Evolutionary conservation across 441 rosid genomes (phyloP), one percentile per base, ranked within the genome.

Genomic region (Eruca vesicaria): DNA sequence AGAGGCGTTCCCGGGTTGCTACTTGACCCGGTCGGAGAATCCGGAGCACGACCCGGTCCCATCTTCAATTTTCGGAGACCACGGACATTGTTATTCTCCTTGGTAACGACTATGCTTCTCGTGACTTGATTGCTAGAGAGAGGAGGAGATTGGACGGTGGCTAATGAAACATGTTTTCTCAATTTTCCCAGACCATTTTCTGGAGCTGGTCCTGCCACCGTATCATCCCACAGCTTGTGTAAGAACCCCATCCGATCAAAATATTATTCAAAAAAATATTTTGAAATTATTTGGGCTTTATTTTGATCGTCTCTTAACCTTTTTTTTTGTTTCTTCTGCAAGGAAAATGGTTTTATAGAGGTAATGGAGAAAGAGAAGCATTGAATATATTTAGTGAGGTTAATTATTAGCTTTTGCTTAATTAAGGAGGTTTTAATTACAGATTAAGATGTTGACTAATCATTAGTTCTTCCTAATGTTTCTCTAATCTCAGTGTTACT

Each of bases 211-310:
- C 99, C 98, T 71, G 99, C 99, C 50, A 95, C 87, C 73, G 99
- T 95, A 82, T 95, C 98, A 84, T 95, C 98, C 99, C 99, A 95
- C 59, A 95, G 85, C 84, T 92, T 87, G 79, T 90, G 88, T 63
- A 95, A 89, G 72, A 95, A 84, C 67, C 97, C 98, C 99, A 95
- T 94, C 78, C 67, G 78, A 33, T 73, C 71, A 72, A 48, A 56
- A 48, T 32, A 16, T 26, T 77, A 23, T 61, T 53, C 9, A 67
- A 72, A 70, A 65, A 36, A 48, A 36, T 29, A 71, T 64, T 19
- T 38, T 18, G 63, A 16, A 32, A 9, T 12, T 43, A 6, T 32
- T 65, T 60, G 26, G 65, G 76, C 55, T 71, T 66, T 71, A 26
- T 5, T 66, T 36, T 43, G 38, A 36, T 41, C 57, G 76, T 58